Evolutionary conservation across 306 rosid species (phyloP).

Genomic region (Vicia faba): DNA sequence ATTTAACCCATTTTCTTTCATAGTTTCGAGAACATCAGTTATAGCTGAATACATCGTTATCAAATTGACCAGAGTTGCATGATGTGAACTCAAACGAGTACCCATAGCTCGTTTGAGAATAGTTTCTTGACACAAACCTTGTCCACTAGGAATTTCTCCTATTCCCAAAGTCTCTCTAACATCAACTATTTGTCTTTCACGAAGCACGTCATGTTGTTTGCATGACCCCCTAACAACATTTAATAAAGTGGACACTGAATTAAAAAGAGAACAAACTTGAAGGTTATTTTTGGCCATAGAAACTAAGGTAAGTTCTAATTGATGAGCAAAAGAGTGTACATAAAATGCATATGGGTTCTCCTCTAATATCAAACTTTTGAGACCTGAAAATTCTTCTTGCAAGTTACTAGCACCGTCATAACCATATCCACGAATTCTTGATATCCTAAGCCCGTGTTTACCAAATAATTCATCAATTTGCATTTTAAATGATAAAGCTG

Average conservation of each 20-base stretch:
- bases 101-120: background rate
- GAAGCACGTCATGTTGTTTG: constrained; percentile 9
- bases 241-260: background rate
- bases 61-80: constrained; percentile 2
- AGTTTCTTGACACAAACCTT: constrained; percentile 9
- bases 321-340: constrained; percentile 17
- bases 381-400: background rate
- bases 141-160: background rate
- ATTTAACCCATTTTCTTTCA: constrained; percentile 16
- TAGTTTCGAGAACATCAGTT: constrained; percentile 14
- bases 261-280: constrained; percentile 1
- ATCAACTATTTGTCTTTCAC: constrained; percentile 1
- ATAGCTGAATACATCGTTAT: background rate
- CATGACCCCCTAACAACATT: constrained; percentile 3
- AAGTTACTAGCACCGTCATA: constrained; percentile 2
- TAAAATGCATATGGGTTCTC: constrained; percentile 8
- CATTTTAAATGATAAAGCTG: constrained; percentile 21
- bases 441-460: constrained; percentile 13
- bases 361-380: constrained; percentile 2
- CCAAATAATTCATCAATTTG: constrained; percentile 23
- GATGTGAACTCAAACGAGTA: background rate
- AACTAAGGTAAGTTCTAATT: background rate
- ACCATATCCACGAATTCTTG: constrained; percentile 4
- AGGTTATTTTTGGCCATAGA: constrained; percentile 16
- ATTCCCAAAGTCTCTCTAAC: constrained; percentile 4